Evolutionary conservation across 768 basidiomycete species (phyloP), one percentile per base, ranked within the genome.

Genomic region (Tricholoma matsutake): DNA sequence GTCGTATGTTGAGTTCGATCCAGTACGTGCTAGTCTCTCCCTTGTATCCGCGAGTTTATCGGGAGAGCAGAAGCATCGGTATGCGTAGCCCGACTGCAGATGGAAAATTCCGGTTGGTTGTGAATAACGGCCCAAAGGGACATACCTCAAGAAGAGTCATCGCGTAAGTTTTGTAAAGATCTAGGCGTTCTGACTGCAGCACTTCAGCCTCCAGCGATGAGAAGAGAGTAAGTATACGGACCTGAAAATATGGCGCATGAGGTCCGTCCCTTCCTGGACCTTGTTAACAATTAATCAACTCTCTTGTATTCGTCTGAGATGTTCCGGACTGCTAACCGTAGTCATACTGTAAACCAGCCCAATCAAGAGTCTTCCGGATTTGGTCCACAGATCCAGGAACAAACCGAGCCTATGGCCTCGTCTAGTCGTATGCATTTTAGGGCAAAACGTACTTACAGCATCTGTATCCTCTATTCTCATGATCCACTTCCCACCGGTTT

Each of bases 401-500:
- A 61, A 83, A 81, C 57, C 96, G 82, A 1, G 86, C 83, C 96
- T 98, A 69, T 18, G 16, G 22, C 22, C 22, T 25, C 22, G 22
- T 25, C 22, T 25, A 25, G 22, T 25, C 22, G 3, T 25, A 25
- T 25, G 2, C 18, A 28, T 35, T 11, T 43, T 3, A 20, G 52
- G 25, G 6, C 41, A 9, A 32, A 22, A 14, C 16, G 22, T 11
- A 70, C 87, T 65, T 65, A 96, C 96, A 64, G 87, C 78, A 72
- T 99, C 97, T 0, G 97, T 99, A 72, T 98, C 97, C 73, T 98
- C 96, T 41, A 98, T 87, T 55, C 97, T 80, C 66, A 98, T 76
- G 37, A 98, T 84, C 93, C 94, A 97, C 68, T 89, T 89, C 2
- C 96, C 97, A 2, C 85, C 86, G 13, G 84, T 78, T 71, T 92